Evolutionary conservation across 805 yeast genomes (phyloP).

Genomic region (Starmerella bombicola): DNA sequence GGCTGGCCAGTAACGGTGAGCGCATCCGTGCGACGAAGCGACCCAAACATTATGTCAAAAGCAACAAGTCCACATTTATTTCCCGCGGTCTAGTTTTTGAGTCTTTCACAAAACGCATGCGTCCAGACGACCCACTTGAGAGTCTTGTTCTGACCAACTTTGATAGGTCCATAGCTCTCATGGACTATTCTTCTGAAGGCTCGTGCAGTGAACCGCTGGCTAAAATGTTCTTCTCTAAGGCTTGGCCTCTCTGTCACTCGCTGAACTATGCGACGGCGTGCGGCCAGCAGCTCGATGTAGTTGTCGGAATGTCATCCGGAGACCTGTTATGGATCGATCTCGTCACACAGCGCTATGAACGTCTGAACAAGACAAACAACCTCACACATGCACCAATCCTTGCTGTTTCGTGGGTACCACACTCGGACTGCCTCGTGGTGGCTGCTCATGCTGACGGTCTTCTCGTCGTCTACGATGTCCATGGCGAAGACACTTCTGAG

Average conservation of each 20-base stretch:
- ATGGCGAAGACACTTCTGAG: conserved; percentile 34
- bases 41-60: conserved; percentile 29
- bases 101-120: conserved; percentile 25
- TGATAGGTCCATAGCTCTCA: conserved; percentile 16
- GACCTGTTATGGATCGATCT: conserved; percentile 53
- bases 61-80: conserved; percentile 31
- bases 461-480: conserved; percentile 40
- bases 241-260: conserved; percentile 31
- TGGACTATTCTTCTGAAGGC: conserved; percentile 23
- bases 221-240: conserved; percentile 30
- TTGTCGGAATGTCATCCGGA: conserved; percentile 56
- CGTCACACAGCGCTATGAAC: conserved; percentile 35
- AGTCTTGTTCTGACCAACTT: conserved; percentile 24
- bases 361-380: conserved; percentile 42
- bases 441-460: conserved; percentile 58
- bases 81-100: conserved; percentile 31
- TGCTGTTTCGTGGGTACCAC: conserved; percentile 39
- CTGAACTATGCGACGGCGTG: conserved; percentile 27
- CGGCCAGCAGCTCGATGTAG: conserved; percentile 35
- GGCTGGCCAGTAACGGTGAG: neutral
- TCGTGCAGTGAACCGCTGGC: conserved; percentile 28
- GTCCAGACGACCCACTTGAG: conserved; percentile 29
- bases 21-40: conserved; percentile 4
- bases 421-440: conserved; percentile 34
- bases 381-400: conserved; percentile 34